Base-by-base conservation (phyloP, 768 basidiomycete species). In the Paxillus involutus region DNA sequence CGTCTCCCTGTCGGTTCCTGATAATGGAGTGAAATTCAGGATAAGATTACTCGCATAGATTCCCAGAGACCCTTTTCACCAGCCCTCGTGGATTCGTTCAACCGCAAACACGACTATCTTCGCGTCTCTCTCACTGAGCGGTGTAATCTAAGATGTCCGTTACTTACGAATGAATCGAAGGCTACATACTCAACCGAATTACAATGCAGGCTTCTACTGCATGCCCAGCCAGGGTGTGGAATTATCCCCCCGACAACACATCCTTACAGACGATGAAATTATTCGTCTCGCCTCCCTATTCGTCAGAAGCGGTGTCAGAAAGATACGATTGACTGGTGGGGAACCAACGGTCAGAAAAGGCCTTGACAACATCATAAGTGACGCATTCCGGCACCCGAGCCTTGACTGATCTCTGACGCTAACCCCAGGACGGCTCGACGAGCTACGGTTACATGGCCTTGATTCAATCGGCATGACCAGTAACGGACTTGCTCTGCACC, bases 261-360 rank as follows among this genome's bases (percentile, higher is more conserved):
- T 92, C 53, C 77, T 95, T 37, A 84, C 88, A 0, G 85, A 92
- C 57, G 80, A 84, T 47, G 91, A 95, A 66, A 72, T 94, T 29
- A 66, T 89, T 40, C 82, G 87, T 45, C 77, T 93, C 1, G 88
- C 89, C 5, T 70, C 77, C 16, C 71, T 95, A 16, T 96, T 95
- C 59, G 91, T 95, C 0, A 77, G 76, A 61, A 83, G 82, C 63
- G 94, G 94, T 5, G 86, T 96, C 32, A 88, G 80, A 29, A 96
- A 96, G 70, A 93, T 96, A 57, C 76, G 93, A 7, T 70, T 96
- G 42, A 95, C 93, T 0, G 93, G 91, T 2, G 91, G 94, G 29
- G 93, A 94, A 63, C 93, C 93, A 1, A 93, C 88, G 0, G 77
- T 95, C 30, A 78, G 94, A 44, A 91, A 85, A 68, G 89, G 85